Evolutionary conservation across 495 filamentous ascomycete species (phyloP).

Genomic region (Arthonia radiata): DNA sequence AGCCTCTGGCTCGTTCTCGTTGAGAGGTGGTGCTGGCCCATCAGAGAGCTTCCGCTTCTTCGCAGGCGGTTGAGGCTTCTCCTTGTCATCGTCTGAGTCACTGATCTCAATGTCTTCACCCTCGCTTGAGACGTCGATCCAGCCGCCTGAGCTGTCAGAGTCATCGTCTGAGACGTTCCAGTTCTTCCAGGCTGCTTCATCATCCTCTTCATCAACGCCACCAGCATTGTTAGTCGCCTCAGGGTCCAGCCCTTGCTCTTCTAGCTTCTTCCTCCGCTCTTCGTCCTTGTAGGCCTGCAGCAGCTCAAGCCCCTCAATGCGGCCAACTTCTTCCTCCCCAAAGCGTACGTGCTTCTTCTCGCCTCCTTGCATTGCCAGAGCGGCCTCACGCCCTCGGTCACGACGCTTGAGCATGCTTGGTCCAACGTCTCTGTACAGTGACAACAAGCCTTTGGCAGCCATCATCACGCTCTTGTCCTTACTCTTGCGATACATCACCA

Average conservation of each 20-base stretch:
- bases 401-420: slow-evolving; percentile 74
- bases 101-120: slow-evolving; percentile 47
- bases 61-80: slow-evolving; percentile 26
- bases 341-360: slow-evolving; percentile 46
- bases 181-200: slow-evolving; percentile 9
- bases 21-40: slow-evolving; percentile 9
- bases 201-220: slow-evolving; percentile 21
- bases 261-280: slow-evolving; percentile 44
- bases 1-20: slow-evolving; percentile 18
- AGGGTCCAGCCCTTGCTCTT: slow-evolving; percentile 35
- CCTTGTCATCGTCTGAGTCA: slow-evolving; percentile 42
- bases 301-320: slow-evolving; percentile 80
- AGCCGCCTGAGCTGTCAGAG: slow-evolving; percentile 59
- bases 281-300: slow-evolving; percentile 86
- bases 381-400: slow-evolving; percentile 80
- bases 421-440: slow-evolving; percentile 71
- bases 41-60: slow-evolving; percentile 29
- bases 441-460: slow-evolving; percentile 76
- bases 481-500: slow-evolving; percentile 86
- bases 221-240: slow-evolving; percentile 30
- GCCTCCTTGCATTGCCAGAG: slow-evolving; percentile 51
- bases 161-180: slow-evolving; percentile 15
- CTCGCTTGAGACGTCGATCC: slow-evolving; percentile 77
- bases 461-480: slow-evolving; percentile 97
- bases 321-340: slow-evolving; percentile 53